Conservation (phyloP, 2,329 filamentous ascomycete species). For the Xylaria multiplex region DNA sequence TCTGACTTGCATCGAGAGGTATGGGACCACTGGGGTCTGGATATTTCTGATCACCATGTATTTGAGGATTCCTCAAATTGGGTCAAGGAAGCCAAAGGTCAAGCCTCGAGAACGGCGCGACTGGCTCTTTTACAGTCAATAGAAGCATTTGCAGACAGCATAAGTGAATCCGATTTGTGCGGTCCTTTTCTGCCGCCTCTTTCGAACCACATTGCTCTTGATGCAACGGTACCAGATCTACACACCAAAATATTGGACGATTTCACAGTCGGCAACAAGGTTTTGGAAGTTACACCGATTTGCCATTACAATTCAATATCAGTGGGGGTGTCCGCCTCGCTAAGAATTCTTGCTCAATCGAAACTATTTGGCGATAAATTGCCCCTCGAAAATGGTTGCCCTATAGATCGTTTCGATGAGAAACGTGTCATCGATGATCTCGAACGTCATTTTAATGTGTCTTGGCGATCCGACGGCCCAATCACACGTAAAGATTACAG, state of each 20-base stretch:
- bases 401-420: slow-evolving; percentile 39
- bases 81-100: slow-evolving; percentile 33
- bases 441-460: slow-evolving; percentile 50
- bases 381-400: not conserved
- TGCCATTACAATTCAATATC: slow-evolving; percentile 48
- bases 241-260: slow-evolving; percentile 60
- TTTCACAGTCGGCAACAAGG: slow-evolving; percentile 58
- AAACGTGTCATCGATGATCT: slow-evolving; percentile 47
- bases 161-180: slow-evolving; percentile 74
- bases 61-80: slow-evolving; percentile 54
- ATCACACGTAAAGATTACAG: slow-evolving; percentile 65
- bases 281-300: slow-evolving; percentile 59
- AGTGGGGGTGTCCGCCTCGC: slow-evolving; percentile 47
- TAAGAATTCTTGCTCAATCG: slow-evolving; percentile 50
- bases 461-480: slow-evolving; percentile 36
- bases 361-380: slow-evolving; percentile 28
- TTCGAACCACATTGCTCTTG: slow-evolving; percentile 59
- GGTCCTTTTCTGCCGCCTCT: slow-evolving; percentile 60
- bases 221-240: slow-evolving; percentile 71
- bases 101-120: slow-evolving; percentile 37
- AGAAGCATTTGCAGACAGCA: slow-evolving; percentile 63
- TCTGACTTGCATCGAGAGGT: slow-evolving; percentile 72
- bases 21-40: slow-evolving; percentile 75
- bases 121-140: slow-evolving; percentile 59
- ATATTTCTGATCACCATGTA: slow-evolving; percentile 67